Base-by-base conservation (phyloP, 257 asterid genomes). In the Ophiorrhiza pumila region DNA sequence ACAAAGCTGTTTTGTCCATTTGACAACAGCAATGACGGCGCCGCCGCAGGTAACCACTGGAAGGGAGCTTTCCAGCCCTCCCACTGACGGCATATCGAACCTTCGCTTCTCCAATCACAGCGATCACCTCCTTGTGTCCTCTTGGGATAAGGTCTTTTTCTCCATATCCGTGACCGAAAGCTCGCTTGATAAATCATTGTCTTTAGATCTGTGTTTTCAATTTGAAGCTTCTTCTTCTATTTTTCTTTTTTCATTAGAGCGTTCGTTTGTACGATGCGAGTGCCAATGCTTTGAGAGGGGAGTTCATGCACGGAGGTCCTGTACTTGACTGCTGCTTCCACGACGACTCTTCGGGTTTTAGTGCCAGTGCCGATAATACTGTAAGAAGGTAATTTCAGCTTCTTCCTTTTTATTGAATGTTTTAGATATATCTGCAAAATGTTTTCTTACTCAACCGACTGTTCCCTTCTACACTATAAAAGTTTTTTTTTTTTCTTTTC, bases 271-370 rank as follows among this genome's bases (percentile, higher is more conserved):
- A 94, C 50, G 98, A 94, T 81, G 98, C 96, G 56, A 90, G 95
- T 64, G 93, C 88, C n/a, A 86, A 94, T 87, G 82, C 80, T 39
- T 78, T 91, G 69, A 86, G 79, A 84, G 96, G 96, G 22, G 96
- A 90, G 84, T 94, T 91, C 75, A 74, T 84, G 88, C 97, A 90
- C 77, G 96, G 95, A 31, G 96, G 95, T 35, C 77, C 96, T 2
- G 97, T 90, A 63, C 89, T 92, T 0, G 98, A 92, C 78, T 92
- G 98, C 65, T 92, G 98, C 79, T 92, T 92, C 85, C 97, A 90
- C 25, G 98, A 90, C 7, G 98, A 92, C 77, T 78, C 97, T 6
- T 92, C 98, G 0, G 98, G 98, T 13, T 94, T 94, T 76, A 89
- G 88, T 79, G 98, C 96, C 74, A 79, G 86, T 81, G 87, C 84